Evolutionary conservation across 106 monocot species (phyloP).

Genomic region (Phalaenopsis equestris): DNA sequence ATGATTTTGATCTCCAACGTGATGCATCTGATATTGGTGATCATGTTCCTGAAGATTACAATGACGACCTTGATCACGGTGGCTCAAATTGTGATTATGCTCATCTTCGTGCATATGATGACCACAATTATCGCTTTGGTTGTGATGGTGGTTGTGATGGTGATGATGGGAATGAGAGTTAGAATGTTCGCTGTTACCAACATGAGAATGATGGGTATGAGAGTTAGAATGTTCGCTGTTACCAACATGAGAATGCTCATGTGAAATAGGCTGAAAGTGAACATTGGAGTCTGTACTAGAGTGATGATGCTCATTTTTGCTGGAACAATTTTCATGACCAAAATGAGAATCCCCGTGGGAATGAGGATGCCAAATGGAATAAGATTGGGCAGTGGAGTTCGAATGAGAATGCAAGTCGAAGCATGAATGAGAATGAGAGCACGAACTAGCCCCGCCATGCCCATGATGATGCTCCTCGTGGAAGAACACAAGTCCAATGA

Average conservation of each 20-base stretch:
- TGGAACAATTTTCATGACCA: not conserved
- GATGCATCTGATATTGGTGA: slow-evolving; percentile 7
- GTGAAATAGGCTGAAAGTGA: not conserved
- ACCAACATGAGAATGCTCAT: not conserved
- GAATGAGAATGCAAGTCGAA: slow-evolving; percentile 14
- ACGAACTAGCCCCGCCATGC: slow-evolving; percentile 63
- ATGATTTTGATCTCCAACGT: not conserved
- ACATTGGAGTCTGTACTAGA: slow-evolving; percentile 11
- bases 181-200: not conserved
- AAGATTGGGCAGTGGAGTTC: slow-evolving; percentile 4
- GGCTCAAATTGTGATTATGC: not conserved
- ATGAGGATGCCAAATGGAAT: not conserved
- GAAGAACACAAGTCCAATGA: slow-evolving; percentile 84
- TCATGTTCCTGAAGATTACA: slow-evolving; percentile 18
- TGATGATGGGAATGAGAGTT: slow-evolving; percentile 10
- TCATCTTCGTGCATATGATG: not conserved
- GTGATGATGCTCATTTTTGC: not conserved
- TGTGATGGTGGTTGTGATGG: slow-evolving; percentile 2
- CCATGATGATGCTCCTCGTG: slow-evolving; percentile 99
- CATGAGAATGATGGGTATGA: slow-evolving; percentile 7
- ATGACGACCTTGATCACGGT: not conserved
- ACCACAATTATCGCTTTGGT: slow-evolving; percentile 14
- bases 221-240: slow-evolving; percentile 6
- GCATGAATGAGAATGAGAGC: slow-evolving; percentile 47
- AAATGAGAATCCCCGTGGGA: not conserved